These are phyloP conservation scores for Neopestalotiopsis clavispora DNA, from an alignment of 2,329 filamentous ascomycete genomes.

Conservation along the genomic window DNA sequence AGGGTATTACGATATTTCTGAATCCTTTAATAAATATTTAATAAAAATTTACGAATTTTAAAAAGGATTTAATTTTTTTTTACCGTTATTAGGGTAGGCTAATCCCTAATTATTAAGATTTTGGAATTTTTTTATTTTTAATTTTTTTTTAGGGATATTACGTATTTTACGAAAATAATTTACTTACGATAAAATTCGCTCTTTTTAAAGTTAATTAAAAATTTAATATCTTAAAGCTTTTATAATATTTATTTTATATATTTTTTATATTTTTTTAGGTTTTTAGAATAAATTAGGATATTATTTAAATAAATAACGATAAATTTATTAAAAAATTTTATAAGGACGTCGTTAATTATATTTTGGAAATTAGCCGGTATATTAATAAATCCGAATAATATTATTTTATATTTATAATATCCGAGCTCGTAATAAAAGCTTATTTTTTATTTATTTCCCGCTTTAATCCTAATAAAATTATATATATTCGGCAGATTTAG, in stretches of 20 bases:
- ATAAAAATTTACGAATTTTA: slow-evolving; percentile 18
- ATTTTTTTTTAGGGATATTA: slow-evolving; percentile 31
- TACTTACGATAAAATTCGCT: slow-evolving; percentile 34
- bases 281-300: not conserved
- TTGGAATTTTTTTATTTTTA: slow-evolving; percentile 32
- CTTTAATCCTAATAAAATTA: slow-evolving; percentile 23
- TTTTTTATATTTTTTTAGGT: slow-evolving; percentile 24
- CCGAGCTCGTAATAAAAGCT: slow-evolving; percentile 29
- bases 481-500: slow-evolving; percentile 1
- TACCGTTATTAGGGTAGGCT: slow-evolving; percentile 12
- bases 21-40: slow-evolving; percentile 13
- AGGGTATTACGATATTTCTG: not conserved
- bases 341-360: slow-evolving; percentile 22
- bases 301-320: slow-evolving; percentile 15
- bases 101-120: slow-evolving; percentile 30
- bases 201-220: slow-evolving; percentile 31
- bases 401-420: slow-evolving; percentile 33
- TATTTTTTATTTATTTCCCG: slow-evolving; percentile 31
- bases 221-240: slow-evolving; percentile 3
- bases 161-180: slow-evolving; percentile 36
- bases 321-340: slow-evolving; percentile 6
- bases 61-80: slow-evolving; percentile 19
- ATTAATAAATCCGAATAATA: slow-evolving; percentile 31
- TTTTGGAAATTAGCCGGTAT: slow-evolving; percentile 18
- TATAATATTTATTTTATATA: slow-evolving; percentile 28